These are phyloP conservation scores for Gaeumannomyces tritici DNA, from an alignment of 2,329 filamentous ascomycete species.

Conservation along the genomic window DNA sequence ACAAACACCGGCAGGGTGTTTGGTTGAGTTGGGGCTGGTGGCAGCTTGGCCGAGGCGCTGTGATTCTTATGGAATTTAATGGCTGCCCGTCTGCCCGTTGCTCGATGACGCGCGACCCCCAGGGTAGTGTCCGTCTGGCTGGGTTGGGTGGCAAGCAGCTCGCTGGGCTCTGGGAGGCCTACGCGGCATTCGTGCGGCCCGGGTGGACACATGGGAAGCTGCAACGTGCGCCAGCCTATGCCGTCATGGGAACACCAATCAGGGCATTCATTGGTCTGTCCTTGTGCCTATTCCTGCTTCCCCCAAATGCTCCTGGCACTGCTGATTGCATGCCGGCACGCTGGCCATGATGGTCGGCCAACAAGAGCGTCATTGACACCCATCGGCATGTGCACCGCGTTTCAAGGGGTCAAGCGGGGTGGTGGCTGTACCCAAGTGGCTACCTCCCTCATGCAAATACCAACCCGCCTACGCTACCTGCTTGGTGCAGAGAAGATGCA, in stretches of 20 bases:
- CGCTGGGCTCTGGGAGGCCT: background rate
- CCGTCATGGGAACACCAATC: background rate
- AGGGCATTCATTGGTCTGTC: background rate
- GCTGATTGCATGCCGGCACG: background rate
- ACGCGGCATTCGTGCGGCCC: background rate
- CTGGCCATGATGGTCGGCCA: background rate
- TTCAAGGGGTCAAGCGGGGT: background rate
- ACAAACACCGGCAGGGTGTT: background rate
- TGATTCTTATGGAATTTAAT: background rate
- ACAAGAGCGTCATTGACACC: background rate
- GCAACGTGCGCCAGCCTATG: background rate
- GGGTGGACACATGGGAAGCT: background rate
- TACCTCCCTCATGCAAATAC: no score
- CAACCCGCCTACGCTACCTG: no score
- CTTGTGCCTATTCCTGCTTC: background rate
- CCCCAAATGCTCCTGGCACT: background rate
- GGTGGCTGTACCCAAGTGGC: no score
- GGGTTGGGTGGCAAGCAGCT: background rate
- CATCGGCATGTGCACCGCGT: background rate
- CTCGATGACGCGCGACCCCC: background rate
- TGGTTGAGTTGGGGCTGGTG: background rate
- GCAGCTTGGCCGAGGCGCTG: background rate
- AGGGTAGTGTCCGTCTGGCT: background rate
- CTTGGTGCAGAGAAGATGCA: no score
- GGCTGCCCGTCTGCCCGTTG: no score